Evolutionary conservation across 345 rosid genomes (phyloP).

Genomic region (Salix caprea): DNA sequence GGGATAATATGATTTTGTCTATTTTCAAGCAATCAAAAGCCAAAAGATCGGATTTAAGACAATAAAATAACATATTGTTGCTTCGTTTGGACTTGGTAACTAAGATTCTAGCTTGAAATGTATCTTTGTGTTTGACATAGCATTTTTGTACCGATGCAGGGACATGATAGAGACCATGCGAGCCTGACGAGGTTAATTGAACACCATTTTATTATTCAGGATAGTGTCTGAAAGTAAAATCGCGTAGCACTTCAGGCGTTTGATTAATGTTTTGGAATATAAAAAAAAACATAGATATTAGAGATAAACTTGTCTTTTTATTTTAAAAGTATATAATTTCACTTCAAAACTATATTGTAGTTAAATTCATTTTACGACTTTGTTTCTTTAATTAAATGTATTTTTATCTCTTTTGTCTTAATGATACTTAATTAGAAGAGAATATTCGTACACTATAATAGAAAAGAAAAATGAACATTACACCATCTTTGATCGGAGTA

Average conservation of each 20-base stretch:
- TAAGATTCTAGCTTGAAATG: not conserved
- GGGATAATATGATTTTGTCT: not conserved
- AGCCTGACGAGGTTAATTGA: not conserved
- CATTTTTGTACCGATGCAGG: not conserved
- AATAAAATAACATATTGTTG: not conserved
- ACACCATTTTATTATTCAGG: not conserved
- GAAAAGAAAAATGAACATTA: not conserved
- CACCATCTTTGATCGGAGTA: too few relatives aligned
- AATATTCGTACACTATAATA: not conserved
- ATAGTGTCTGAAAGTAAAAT: not conserved
- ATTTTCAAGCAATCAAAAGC: not conserved
- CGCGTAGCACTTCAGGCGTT: not conserved
- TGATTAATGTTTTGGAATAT: too few relatives aligned
- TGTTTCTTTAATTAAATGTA: too few relatives aligned
- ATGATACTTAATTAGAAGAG: not conserved
- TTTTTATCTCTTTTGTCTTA: not conserved
- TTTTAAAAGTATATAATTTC: too few relatives aligned
- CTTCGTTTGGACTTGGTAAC: not conserved
- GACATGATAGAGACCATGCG: not conserved
- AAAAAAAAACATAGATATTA: too few relatives aligned
- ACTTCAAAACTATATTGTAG: too few relatives aligned
- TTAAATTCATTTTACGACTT: too few relatives aligned
- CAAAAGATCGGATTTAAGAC: not conserved
- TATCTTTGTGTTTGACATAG: not conserved
- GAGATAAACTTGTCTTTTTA: too few relatives aligned